Base-by-base conservation (phyloP, 805 yeast genomes). In the Debaryomyces maramus region DNA sequence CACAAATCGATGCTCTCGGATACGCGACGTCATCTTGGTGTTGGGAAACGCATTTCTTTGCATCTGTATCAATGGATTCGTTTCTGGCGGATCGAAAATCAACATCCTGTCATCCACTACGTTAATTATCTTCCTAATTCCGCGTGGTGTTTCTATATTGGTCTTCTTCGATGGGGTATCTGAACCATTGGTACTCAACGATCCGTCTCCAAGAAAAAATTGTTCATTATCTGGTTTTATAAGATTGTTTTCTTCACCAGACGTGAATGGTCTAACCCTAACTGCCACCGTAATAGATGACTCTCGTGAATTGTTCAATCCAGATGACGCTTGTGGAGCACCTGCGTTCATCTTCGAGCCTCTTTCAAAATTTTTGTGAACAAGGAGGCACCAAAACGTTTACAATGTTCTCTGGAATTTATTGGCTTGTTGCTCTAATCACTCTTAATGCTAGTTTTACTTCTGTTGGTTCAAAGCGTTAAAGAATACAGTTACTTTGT, bases 51-150 rank as follows among this genome's bases (percentile, higher is more conserved):
- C 73, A 37, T 53, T 61, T 17, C 58, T 56, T 52, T 78, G 83
- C 77, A 78, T 71, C 34, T 59, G 59, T 13, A 65, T 64, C 41
- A 78, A 50, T 0, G 91, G 89, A 47, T 80, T 84, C 14, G 77
- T 70, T 34, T 82, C 87, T 2, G 85, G 80, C 0, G 96, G 97
- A 62, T 88, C 96, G 58, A 88, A 88, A 6, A 88, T 79, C 40
- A 88, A 70, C 95, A 88, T 87, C 44, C 80, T 70, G 50, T 86
- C 93, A 64, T 88, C 96, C 2, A 86, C 90, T 19, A 86, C 89
- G 43, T 83, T 80, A 17, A 89, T 75, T 22, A 88, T 75, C 50
- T 82, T 83, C 40, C 93, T 67, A 18, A 87, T 67, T 0, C 86
- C 83, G 31, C 63, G 58, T 4, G 79, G 82, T 8, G 57, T 48